Evolutionary conservation across 1,139 yeast species (phyloP), one percentile per base, ranked within the genome.

Genomic region (Candida mesenterica): DNA sequence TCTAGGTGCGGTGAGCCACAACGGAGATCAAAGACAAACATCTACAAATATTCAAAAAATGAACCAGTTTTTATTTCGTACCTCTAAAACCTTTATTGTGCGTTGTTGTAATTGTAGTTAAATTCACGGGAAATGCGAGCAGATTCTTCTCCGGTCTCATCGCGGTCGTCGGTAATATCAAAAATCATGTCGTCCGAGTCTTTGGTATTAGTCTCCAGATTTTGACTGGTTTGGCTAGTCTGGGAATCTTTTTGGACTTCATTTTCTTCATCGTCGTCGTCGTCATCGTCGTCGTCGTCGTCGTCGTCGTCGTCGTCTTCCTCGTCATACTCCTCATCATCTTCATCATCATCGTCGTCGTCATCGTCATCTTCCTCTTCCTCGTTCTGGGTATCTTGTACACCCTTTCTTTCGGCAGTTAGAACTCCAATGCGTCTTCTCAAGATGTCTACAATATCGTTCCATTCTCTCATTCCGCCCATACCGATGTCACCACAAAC

Each of bases 391-490:
- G 42, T 43, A 7, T 40, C 53, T 15, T 41, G 47, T 9, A 42
- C 47, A 48, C 41, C 53, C 49, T 43, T 55, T 43, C 48, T 55
- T 54, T 29, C 60, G 3, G 59, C 59, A 41, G 62, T 63, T 35
- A 72, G 56, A 8, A 62, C 49, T 24, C 53, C 64, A 45, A 67
- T 74, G 44, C 68, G 70, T 40, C 78, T 72, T 34, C 87, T 79
- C 37, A 88, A 60, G 12, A 80, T 77, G 50, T 88, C 96, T 8
- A 89, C 97, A 37, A 90, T 77, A 46, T 89, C 97, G 43, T 80
- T 75, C 97, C 96, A 90, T 61, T 92, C 97, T 53, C 96, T 73
- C 98, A 92, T 92, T 7, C 97, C 98, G 17, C 98, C 98, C 82
- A 77, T 84, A 3, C 98, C 98, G 40, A 92, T 87, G 60, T 92